These are phyloP conservation scores for Suillus subalutaceus DNA, from an alignment of 768 basidiomycete species.

Conservation along the genomic window DNA sequence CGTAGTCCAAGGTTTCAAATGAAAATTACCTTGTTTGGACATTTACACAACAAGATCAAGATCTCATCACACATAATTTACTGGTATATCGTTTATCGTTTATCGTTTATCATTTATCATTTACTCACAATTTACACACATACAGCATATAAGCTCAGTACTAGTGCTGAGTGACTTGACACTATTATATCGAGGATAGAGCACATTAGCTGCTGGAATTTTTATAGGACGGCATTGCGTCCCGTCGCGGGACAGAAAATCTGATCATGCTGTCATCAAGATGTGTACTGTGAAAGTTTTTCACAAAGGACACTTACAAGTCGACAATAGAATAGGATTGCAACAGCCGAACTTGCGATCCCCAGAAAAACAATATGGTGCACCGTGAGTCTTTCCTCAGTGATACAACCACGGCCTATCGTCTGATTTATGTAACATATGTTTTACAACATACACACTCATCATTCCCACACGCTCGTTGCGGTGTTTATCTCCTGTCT, in stretches of 20 bases:
- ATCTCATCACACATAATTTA: not conserved
- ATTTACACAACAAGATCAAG: not conserved
- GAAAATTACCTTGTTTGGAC: not conserved
- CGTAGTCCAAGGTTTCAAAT: not conserved
- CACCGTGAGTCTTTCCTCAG: not conserved
- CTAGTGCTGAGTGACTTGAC: not conserved
- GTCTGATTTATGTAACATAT: not conserved
- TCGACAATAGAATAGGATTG: too few species aligned
- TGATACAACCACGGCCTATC: not conserved
- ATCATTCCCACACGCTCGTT: not conserved
- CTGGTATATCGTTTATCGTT: too few species aligned
- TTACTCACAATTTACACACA: not conserved
- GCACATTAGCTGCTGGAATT: not conserved
- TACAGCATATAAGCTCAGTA: not conserved
- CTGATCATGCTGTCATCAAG: too few species aligned
- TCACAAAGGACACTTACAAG: not conserved
- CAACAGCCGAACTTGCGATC: not conserved
- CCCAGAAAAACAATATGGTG: too few species aligned
- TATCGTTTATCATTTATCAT: too few species aligned
- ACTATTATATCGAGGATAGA: not conserved
- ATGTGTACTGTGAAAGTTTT: conserved; percentile 3
- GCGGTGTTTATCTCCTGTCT: not conserved
- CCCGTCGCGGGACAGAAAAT: not conserved
- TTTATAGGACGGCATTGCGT: not conserved
- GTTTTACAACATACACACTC: not conserved